Conservation (phyloP, 805 yeast species). For the Candida taoyuanica region DNA sequence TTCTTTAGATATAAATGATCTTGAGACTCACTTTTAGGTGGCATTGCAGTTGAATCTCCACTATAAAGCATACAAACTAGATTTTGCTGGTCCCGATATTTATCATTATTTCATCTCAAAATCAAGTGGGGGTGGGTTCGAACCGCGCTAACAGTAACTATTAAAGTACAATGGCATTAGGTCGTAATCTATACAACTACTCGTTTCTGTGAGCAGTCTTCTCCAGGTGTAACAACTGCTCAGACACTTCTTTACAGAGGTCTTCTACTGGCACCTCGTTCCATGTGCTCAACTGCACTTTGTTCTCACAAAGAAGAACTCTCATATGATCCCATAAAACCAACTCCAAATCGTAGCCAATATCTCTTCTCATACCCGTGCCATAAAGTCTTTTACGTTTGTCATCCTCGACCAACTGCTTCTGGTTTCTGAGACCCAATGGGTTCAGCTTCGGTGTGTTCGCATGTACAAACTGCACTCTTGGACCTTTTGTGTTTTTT, state of each 20-base stretch:
- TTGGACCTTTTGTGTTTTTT: constrained; percentile 4
- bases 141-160: no score
- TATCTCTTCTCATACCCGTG: constrained; percentile 25
- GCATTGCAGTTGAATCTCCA: constrained; percentile 8
- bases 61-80: background rate
- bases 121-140: no score
- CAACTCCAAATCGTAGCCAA: constrained; percentile 49
- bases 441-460: constrained; percentile 32
- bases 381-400: constrained; percentile 11
- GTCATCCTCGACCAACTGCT: constrained; percentile 2
- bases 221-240: constrained; percentile 5
- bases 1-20: background rate
- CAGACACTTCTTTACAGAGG: constrained; percentile 9
- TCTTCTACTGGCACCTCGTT: constrained; percentile 15
- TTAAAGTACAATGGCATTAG: no score
- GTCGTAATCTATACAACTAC: no score
- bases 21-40: constrained; percentile 20
- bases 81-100: no score
- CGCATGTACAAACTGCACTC: constrained; percentile 24
- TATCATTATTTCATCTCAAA: no score
- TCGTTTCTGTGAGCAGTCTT: constrained; percentile 2
- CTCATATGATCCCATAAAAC: constrained; percentile 50
- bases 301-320: constrained; percentile 40
- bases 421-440: constrained; percentile 12
- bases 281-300: constrained; percentile 39